Percentiles rank a stretch among this genome's conserved stretches.
phyloP scores from a whole-genome alignment of 306 rosid genomes.

The Notholithocarpus densiflorus region DNA sequence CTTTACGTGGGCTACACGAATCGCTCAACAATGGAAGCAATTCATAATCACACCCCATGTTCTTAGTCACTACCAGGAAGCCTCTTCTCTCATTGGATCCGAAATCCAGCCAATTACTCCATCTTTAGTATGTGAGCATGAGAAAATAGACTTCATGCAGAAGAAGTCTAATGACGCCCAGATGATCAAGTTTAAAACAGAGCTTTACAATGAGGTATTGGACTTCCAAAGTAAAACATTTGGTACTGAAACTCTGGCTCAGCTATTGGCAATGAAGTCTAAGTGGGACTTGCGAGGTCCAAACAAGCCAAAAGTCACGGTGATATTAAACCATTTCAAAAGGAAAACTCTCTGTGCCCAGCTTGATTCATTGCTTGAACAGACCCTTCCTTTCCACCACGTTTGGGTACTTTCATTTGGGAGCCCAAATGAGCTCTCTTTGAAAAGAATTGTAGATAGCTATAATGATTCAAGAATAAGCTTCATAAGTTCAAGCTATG shows the following conservation, averaged over 20 bases:
- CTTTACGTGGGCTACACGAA: constrained; percentile 72
- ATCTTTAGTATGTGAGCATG: constrained; percentile 58
- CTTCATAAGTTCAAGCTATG: constrained; percentile 83
- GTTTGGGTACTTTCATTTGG: constrained; percentile 98
- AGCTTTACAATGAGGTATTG: constrained; percentile 66
- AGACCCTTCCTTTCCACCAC: constrained; percentile 82
- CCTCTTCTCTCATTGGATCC: constrained; percentile 47
- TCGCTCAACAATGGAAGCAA: constrained; percentile 79
- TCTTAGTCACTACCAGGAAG: constrained; percentile 52
- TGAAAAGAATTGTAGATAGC: constrained; percentile 79
- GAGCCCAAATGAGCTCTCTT: constrained; percentile 79
- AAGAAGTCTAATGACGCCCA: constrained; percentile 80
- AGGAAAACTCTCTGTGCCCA: constrained; percentile 92
- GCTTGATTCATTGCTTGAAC: constrained; percentile 71
- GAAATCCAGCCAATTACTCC: constrained; percentile 43
- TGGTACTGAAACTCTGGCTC: constrained; percentile 64
- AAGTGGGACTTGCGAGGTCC: constrained; percentile 62
- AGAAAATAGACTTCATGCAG: constrained; percentile 82
- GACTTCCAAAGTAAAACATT: constrained; percentile 51
- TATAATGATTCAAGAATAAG: constrained; percentile 79
- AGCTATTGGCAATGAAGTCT: constrained; percentile 82
- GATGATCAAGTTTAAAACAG: constrained; percentile 75
- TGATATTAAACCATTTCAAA: constrained; percentile 86
- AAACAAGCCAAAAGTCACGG: constrained; percentile 66
- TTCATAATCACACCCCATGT: constrained; percentile 66